Conservation (phyloP, 2,329 filamentous ascomycete genomes). For the Epichloe scottii region DNA sequence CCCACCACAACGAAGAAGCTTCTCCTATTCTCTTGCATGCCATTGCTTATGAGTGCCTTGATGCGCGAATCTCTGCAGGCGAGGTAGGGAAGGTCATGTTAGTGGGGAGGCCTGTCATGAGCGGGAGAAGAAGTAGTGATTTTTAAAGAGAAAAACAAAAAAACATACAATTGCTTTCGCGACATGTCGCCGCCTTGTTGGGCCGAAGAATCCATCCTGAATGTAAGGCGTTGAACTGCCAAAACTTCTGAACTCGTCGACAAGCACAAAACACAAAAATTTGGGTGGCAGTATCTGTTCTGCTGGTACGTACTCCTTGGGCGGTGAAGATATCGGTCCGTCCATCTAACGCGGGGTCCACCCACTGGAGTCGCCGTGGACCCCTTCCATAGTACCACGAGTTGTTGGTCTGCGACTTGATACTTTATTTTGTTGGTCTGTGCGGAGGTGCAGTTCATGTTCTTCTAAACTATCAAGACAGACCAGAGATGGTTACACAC, state of each 20-base stretch:
- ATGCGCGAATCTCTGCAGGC: conserved; percentile 68
- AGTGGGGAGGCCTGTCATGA: no score
- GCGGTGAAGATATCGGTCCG: conserved; percentile 17
- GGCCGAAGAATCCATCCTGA: conserved; percentile 4
- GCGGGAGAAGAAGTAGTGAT: not conserved
- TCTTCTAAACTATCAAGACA: not conserved
- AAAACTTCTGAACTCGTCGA: not conserved
- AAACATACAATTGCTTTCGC: conserved; percentile 43
- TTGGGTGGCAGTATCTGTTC: conserved; percentile 23
- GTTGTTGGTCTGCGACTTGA: not conserved
- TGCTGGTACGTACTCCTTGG: conserved; percentile 17
- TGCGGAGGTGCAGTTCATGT: not conserved
- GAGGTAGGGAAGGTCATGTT: no score
- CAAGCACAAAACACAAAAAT: conserved; percentile 24
- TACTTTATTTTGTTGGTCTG: not conserved
- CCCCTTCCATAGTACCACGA: not conserved
- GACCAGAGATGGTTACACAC: not conserved
- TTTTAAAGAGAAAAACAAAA: not conserved
- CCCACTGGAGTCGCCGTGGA: not conserved
- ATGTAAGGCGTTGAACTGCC: conserved; percentile 9
- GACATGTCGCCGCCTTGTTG: conserved; percentile 34
- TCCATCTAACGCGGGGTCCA: no score
- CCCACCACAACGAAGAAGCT: conserved; percentile 97
- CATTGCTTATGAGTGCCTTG: conserved; percentile 81
- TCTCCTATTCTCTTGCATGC: conserved; percentile 87